These are phyloP conservation scores for Exophiala xenobiotica DNA, from an alignment of 2,329 filamentous ascomycete genomes.

Conservation along the genomic window DNA sequence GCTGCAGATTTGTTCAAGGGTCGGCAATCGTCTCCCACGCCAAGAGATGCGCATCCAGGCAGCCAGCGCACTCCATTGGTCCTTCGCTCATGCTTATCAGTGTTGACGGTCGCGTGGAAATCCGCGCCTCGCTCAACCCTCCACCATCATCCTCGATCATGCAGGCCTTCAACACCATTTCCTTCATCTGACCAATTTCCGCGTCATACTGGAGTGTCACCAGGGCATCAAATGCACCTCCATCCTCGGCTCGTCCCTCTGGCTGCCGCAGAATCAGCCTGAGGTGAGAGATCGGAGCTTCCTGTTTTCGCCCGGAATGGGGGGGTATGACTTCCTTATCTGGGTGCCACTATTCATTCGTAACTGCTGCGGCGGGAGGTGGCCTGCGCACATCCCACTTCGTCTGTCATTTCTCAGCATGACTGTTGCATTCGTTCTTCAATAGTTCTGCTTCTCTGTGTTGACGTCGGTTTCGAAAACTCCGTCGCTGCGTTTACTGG, in stretches of 20 bases:
- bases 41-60: constrained; percentile 16
- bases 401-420: not conserved
- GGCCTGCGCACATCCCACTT: constrained; percentile 15
- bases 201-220: constrained; percentile 28
- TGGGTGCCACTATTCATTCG: constrained; percentile 2
- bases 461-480: not conserved
- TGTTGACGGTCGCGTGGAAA: constrained; percentile 16
- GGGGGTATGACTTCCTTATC: constrained; percentile 27
- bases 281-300: not conserved
- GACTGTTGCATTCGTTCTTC: constrained; percentile 1
- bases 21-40: constrained; percentile 25
- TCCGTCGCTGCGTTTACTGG: not conserved
- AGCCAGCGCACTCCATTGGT: constrained; percentile 18
- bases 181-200: constrained; percentile 22
- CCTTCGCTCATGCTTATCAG: constrained; percentile 17
- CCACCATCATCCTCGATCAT: constrained; percentile 4
- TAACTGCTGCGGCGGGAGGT: not conserved
- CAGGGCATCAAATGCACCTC: constrained; percentile 20
- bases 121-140: constrained; percentile 9
- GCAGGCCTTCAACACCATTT: not conserved
- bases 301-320: not conserved
- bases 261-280: constrained; percentile 10
- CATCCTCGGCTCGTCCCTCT: constrained; percentile 22
- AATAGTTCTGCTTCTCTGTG: constrained; percentile 3
- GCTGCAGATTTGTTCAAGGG: not conserved